Conservation (phyloP, 106 monocot genomes). For the Hemerocallis citrina region DNA sequence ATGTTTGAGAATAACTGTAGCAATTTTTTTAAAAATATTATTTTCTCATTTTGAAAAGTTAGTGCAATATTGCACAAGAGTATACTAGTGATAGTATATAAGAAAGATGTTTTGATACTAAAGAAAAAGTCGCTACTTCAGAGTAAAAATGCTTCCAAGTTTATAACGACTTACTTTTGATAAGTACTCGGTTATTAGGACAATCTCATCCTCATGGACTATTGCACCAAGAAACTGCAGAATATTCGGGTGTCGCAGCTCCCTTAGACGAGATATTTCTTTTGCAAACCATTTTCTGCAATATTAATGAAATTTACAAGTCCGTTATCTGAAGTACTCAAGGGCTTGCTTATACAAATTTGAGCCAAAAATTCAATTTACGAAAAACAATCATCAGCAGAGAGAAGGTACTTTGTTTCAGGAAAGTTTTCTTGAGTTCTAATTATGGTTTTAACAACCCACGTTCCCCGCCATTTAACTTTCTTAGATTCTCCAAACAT, state of each 20-base stretch:
- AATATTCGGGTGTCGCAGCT: constrained; percentile 10
- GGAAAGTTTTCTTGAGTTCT: constrained; percentile 1
- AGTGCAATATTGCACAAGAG: too few species aligned
- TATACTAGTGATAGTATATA: too few species aligned
- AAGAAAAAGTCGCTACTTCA: too few species aligned
- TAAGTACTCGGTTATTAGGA: constrained; percentile 8
- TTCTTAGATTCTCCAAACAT: constrained; percentile 12
- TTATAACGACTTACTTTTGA: constrained; percentile 2
- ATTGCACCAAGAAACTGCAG: constrained; percentile 12
- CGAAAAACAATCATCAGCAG: neutral
- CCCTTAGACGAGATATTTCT: constrained; percentile 11
- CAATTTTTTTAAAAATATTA: too few species aligned
- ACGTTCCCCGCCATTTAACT: constrained; percentile 10
- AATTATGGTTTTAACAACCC: constrained; percentile 11
- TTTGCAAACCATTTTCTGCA: constrained; percentile 12
- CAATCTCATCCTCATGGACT: constrained; percentile 10
- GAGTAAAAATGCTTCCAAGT: too few species aligned
- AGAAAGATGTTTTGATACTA: too few species aligned
- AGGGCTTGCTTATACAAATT: neutral
- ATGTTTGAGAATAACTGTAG: too few species aligned
- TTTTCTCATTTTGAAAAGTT: too few species aligned
- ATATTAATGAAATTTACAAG: neutral
- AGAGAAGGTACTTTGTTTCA: constrained; percentile 2
- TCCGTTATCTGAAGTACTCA: neutral
- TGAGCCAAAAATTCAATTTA: neutral